Base-by-base conservation (phyloP, 2,329 filamentous ascomycete species). In the Pseudocercospora eumusae region DNA sequence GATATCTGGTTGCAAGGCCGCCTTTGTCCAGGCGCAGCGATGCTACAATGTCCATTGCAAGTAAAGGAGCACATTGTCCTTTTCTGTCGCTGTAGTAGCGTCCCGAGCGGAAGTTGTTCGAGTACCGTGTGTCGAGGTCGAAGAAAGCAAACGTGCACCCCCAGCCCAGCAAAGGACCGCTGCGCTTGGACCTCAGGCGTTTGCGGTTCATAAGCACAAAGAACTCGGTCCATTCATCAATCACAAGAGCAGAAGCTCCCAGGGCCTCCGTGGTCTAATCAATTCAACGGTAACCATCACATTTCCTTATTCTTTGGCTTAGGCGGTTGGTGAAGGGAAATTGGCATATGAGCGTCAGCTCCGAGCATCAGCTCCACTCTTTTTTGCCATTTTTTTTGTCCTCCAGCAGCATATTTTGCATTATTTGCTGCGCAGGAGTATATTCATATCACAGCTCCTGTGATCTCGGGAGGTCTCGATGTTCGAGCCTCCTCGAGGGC, bases 401-500 rank as follows among this genome's bases (percentile, higher is more conserved):
- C 21, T 47, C 2, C 13, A 18, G 44, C 18, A 21, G 9, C 6
- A 33, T 15, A 33, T 33, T 33, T 4, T 3, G 31, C 11, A 11
- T 11, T 15, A 11, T 33, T 33, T 10, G 11, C 31, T 3, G 9
- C 5, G 21, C 8, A 47, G 18, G 18, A 20, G 21, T 25, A 18
- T 7, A 20, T 21, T 23, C 2, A 9, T 47, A 20, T 47, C 44
- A 9, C 44, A 25, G 44, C 44, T 15, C 21, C 23, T 47, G 23
- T 47, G 44, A 8, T 13, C 44, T 47, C 36, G 36, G 15, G 44
- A 23, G 21, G 21, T 20, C n/a, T 20, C 13, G 44, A 20, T 25
- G 21, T 47, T 47, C 44, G 44, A 47, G 44, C 44, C 21, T 47
- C 18, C 20, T 47, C 44, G 44, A 47, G 44, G 44, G 44, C 18